A percentile compares a stretch with the other conserved stretches of the same genome.
Evolutionary conservation across 768 basidiomycete genomes (phyloP).

Genomic region (Phanerochaete carnosa): DNA sequence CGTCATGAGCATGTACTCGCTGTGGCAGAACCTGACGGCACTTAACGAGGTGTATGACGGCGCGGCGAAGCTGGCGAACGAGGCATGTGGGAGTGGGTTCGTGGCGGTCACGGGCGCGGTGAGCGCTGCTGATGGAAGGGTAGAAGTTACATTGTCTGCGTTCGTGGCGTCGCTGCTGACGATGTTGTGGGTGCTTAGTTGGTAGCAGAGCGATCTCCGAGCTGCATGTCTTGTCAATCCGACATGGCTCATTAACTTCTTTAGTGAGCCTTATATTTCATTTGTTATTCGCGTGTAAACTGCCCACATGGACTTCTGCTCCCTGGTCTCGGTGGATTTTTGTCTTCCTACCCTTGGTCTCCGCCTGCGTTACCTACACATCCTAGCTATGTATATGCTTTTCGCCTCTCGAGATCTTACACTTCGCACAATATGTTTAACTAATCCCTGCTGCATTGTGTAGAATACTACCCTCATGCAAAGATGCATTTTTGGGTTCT

Average conservation of each 20-base stretch:
- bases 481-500: no score
- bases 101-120: slow-evolving; percentile 18
- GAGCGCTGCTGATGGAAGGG: background rate
- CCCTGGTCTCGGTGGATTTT: background rate
- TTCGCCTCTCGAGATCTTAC: background rate
- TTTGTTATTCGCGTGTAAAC: background rate
- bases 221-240: background rate
- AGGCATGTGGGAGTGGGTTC: slow-evolving; percentile 51
- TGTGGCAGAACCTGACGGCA: slow-evolving; percentile 32
- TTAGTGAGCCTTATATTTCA: background rate
- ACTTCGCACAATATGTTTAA: background rate
- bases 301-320: background rate
- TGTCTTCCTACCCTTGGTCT: background rate
- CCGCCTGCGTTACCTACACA: background rate
- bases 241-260: background rate
- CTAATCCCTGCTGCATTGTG: background rate
- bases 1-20: slow-evolving; percentile 53
- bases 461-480: background rate
- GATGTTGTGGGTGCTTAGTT: background rate
- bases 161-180: background rate
- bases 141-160: background rate
- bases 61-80: slow-evolving; percentile 44
- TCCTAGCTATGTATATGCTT: background rate
- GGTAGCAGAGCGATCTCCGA: background rate
- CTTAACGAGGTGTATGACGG: slow-evolving; percentile 46